Evolutionary conservation across 2,329 filamentous ascomycete genomes (phyloP), one percentile per base, ranked within the genome.

Genomic region (Spiromastix sp.): DNA sequence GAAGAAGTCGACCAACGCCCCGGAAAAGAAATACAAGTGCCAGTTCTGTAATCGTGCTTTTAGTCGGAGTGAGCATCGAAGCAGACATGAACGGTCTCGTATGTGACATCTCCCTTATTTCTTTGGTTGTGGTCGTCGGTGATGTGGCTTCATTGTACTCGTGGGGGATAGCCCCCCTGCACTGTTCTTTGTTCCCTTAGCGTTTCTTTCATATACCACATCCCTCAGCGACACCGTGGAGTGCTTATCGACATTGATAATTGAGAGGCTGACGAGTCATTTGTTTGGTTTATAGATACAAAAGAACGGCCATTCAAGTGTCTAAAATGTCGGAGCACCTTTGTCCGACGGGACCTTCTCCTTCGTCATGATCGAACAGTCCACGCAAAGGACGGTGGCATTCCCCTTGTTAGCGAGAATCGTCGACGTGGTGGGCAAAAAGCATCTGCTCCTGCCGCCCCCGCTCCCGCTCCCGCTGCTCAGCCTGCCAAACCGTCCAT

Each of bases 271-370:
- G 21, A 24, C 21, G n/a, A 17, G 20, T 38, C 39, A 26, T 40
- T 40, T 32, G 37, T 35, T 32, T 30, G 21, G 7, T 7, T 33
- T 43, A 42, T 62, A 96, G 89, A 96, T 63, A 98, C 91, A 46
- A 98, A 98, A 67, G 91, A 96, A 65, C 81, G 91, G 44, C 91
- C 91, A 24, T 98, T 98, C 74, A 96, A 96, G 63, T 98, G 91
- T 66, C 74, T 85, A 69, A 98, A 98, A 68, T 98, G 91, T 64
- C 77, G 87, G 56, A 95, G 87, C 71, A 98, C 91, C 42, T 98
- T 98, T 59, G 91, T 98, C 52, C 85, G 91, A 60, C 85, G 91
- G 64, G 91, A 98, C 66, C 74, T 98, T 44, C 79, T 98, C 35
- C 78, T 98, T 48, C 83, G 91, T 60, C 91, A 98, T 68, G 91